Conservation (phyloP, 2,329 filamentous ascomycete genomes). For the Xylariaceae sp. region DNA sequence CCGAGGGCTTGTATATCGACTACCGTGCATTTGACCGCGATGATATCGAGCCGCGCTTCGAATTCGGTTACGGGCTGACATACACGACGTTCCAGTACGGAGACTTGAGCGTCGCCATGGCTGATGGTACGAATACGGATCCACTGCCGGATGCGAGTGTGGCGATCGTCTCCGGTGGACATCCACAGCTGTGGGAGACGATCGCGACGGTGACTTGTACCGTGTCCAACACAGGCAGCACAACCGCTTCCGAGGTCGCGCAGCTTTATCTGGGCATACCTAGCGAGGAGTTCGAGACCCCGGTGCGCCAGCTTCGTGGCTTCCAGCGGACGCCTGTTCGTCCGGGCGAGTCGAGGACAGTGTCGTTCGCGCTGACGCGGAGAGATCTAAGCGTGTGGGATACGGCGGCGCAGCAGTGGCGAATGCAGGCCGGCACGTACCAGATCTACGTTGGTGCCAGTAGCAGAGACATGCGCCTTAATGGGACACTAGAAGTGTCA, state of each 20-base stretch:
- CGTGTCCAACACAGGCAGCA: constrained; percentile 46
- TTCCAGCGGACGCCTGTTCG: constrained; percentile 60
- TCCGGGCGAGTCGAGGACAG: constrained; percentile 45
- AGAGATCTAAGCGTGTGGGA: constrained; percentile 72
- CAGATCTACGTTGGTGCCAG: constrained; percentile 3
- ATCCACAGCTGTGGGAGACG: constrained; percentile 55
- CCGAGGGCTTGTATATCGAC: constrained; percentile 78
- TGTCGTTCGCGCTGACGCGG: constrained; percentile 56
- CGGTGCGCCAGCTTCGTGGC: constrained; percentile 59
- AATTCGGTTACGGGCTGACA: constrained; percentile 79
- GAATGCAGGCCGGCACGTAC: constrained; percentile 22
- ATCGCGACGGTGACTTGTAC: constrained; percentile 42
- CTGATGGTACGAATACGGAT: constrained; percentile 33
- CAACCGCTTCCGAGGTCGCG: constrained; percentile 34
- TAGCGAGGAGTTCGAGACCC: constrained; percentile 44
- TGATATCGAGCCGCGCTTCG: constrained; percentile 67
- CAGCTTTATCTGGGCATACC: constrained; percentile 41
- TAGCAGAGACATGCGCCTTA: constrained; percentile 3
- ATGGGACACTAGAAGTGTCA: constrained; percentile 1
- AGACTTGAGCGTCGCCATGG: constrained; percentile 42
- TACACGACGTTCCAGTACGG: constrained; percentile 68
- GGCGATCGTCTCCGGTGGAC: constrained; percentile 50
- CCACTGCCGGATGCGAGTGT: constrained; percentile 50
- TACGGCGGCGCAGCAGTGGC: constrained; percentile 61
- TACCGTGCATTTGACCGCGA: constrained; percentile 84